Evolutionary conservation across 1,284 basidiomycete species (phyloP).

Genomic region (Ceratorhiza oryzae-sativae): DNA sequence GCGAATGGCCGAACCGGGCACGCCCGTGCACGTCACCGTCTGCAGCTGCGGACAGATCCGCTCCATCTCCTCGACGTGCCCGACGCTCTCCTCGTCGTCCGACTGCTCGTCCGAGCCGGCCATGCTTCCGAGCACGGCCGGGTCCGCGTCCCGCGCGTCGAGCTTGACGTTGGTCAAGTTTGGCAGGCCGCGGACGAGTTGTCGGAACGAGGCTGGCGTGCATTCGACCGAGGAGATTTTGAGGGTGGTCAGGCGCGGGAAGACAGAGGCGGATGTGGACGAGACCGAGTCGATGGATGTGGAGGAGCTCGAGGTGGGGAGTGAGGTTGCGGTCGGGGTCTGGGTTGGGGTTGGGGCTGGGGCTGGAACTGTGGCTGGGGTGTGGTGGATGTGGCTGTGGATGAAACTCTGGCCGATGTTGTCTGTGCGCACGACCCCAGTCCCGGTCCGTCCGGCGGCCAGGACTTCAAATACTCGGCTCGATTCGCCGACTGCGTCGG

Average conservation of each 20-base stretch:
- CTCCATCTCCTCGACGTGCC: neutral
- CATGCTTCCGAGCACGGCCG: neutral
- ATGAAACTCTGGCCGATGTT: neutral
- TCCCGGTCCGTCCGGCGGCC: slow-evolving; percentile 4
- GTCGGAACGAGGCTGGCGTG: slow-evolving; percentile 30
- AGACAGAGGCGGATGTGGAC: slow-evolving; percentile 17
- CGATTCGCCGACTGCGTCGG: slow-evolving; percentile 31
- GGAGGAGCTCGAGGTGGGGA: slow-evolving; percentile 1
- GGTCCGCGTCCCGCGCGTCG: slow-evolving; percentile 32
- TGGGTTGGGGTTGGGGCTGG: neutral
- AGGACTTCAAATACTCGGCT: slow-evolving; percentile 33
- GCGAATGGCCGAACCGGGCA: slow-evolving; percentile 4
- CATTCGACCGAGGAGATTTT: slow-evolving; percentile 34
- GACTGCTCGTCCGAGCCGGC: slow-evolving; percentile 3
- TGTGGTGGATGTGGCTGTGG: neutral
- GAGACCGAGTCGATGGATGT: slow-evolving; percentile 1
- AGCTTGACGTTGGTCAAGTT: slow-evolving; percentile 28
- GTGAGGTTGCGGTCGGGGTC: neutral
- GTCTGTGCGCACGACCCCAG: neutral
- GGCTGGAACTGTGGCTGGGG: neutral
- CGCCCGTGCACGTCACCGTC: slow-evolving; percentile 25
- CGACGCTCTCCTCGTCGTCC: neutral
- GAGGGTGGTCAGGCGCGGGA: slow-evolving; percentile 23
- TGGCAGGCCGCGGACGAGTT: slow-evolving; percentile 23
- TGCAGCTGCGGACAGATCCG: slow-evolving; percentile 15